Base-by-base conservation (phyloP, 257 asterid species). In the Paraleonurus japonicus region DNA sequence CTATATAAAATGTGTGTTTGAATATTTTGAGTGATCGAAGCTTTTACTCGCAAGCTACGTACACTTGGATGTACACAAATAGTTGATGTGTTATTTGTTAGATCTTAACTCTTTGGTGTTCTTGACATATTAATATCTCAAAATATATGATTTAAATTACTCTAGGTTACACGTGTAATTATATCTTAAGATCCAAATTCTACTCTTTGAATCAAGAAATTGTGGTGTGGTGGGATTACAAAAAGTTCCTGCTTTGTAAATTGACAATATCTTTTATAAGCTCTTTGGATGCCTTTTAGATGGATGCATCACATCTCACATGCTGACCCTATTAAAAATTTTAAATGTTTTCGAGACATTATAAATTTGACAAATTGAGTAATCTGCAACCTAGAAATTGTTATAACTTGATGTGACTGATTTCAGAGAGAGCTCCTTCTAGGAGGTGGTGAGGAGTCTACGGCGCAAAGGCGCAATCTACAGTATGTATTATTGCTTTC, bases 381-480 rank as follows among this genome's bases (percentile, higher is more conserved):
- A 71, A 32, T 12, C 45, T 1, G 15, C 32, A 27, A 30, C 33
- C 51, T 22, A 12, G 51, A 47, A 59, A 50, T 33, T 39, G 26
- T 71, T 76, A 61, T 67, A 63, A 48, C 45, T 72, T 61, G 63
- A 27, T 77, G 61, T 28, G 50, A 59, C 69, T 76, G 71, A 58
- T 81, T 78, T 48, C 89, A 91, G 99, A 85, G 99, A 78, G 93
- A 89, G 83, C 93, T 91, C 65, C 96, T 94, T 70, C 75, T 94
- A 79, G 99, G 99, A 72, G 96, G 96, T 76, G 99, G 99, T 33
- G 95, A 81, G 83, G 99, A 94, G 79, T 94, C 99, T 54, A 94
- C 98, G 47, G 77, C 85, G 69, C 92, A 95, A 54, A 85, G 97
- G 80, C 95, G 93, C 61, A 88, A 89, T 79, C 83, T 94, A 50